Percentiles rank a stretch among this genome's conserved stretches.
Conservation (phyloP, 805 yeast genomes). For the Wickerhamomyces subpelliculosus region DNA sequence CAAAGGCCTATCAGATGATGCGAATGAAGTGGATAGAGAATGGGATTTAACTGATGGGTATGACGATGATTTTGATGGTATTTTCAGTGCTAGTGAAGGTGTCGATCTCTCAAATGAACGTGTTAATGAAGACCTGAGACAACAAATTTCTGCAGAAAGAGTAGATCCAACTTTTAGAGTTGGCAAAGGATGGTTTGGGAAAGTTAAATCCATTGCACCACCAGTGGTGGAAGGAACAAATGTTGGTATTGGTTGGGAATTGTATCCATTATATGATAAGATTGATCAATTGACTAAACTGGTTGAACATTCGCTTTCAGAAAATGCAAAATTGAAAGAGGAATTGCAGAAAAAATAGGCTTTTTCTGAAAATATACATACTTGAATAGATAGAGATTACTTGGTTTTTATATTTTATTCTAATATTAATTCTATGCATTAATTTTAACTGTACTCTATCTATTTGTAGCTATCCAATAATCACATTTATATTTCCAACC, state of each 20-base stretch:
- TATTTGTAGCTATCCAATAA: slow-evolving; percentile 55
- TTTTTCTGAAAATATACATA: too few species aligned
- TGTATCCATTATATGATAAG: slow-evolving; percentile 45
- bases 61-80: slow-evolving; percentile 26
- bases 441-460: neutral
- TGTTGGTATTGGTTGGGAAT: slow-evolving; percentile 59
- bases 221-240: slow-evolving; percentile 51
- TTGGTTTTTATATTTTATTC: neutral
- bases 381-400: too few species aligned
- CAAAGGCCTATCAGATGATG: slow-evolving; percentile 63
- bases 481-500: slow-evolving; percentile 55
- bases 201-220: slow-evolving; percentile 45
- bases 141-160: slow-evolving; percentile 56
- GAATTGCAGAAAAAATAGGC: slow-evolving; percentile 2
- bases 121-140: slow-evolving; percentile 32
- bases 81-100: slow-evolving; percentile 22
- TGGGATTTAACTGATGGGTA: slow-evolving; percentile 84
- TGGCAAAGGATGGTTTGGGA: slow-evolving; percentile 43
- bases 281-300: slow-evolving; percentile 29
- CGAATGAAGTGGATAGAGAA: slow-evolving; percentile 67
- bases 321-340: slow-evolving; percentile 14
- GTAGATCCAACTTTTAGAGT: slow-evolving; percentile 65
- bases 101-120: slow-evolving; percentile 20
- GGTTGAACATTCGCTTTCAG: slow-evolving; percentile 14
- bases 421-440: too few species aligned